Base-by-base conservation (phyloP, 2,329 filamentous ascomycete genomes). In the Xylariaceae sp. region DNA sequence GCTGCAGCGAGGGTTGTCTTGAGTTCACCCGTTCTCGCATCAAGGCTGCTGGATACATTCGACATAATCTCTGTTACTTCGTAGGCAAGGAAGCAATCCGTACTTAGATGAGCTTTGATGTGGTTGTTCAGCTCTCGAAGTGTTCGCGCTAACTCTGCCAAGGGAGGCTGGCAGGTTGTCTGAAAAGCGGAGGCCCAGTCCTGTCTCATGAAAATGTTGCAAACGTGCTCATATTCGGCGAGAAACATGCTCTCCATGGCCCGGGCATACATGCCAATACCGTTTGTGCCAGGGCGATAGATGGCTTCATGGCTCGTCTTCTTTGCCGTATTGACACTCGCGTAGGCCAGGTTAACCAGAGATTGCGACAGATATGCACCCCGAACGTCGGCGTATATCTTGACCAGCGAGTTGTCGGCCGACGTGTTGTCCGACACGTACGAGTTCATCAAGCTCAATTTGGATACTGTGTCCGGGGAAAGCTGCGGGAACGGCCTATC, bases 31-130 rank as follows among this genome's bases (percentile, higher is more conserved):
- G 92, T 96, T 62, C 88, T 86, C 3, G 84, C 82, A 64, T 96
- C 93, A 3, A 99, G 78, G 45, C 88, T 87, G 58, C 87, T 87
- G 2, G 91, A 92, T 52, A 96, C 80, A 10, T 82, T 83, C 0
- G 90, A 89, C 51, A 97, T 85, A 61, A 97, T 90, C 69, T 96
- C 93, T 37, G 95, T 90, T 37, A 97, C 90, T 72, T 99, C 94
- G 72, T 96, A 99, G 6, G 92, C 92, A 53, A 99, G 82, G 72
- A 90, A 97, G 74, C 93, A 97, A 73, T 99, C 94, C 0, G 91
- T 96, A 66, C 86, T 84, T 45, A 97, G 77, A 70, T 97, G 92
- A 47, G 83, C 78, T 71, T 92, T 92, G 74, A 97, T 92, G 70
- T 97, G 92, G 53, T 84, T 82, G 73, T 97, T 97, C 37, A 99